These are phyloP conservation scores for Chlorencoelia australis DNA, from an alignment of 2,329 filamentous ascomycete genomes.

Conservation along the genomic window DNA sequence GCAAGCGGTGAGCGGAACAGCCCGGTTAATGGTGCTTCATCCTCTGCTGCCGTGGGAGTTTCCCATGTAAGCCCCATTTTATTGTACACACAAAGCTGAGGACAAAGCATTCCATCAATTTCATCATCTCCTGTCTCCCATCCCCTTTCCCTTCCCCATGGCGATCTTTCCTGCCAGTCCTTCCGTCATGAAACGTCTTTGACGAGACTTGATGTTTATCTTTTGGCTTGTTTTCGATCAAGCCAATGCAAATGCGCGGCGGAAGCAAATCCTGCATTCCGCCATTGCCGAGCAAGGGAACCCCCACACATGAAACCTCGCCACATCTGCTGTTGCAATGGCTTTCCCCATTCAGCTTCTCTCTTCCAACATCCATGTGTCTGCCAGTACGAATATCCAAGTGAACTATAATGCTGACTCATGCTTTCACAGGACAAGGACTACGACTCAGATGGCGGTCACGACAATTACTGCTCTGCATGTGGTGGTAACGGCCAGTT, in stretches of 20 bases:
- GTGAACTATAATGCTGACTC: slow-evolving; percentile 16
- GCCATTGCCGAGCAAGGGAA: slow-evolving; percentile 22
- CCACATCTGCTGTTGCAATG: slow-evolving; percentile 16
- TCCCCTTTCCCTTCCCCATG: too few species aligned
- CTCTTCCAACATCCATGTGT: slow-evolving; percentile 5
- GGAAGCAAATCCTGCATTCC: slow-evolving; percentile 24
- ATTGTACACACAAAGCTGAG: too few species aligned
- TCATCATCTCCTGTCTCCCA: too few species aligned
- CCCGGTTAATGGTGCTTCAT: slow-evolving; percentile 43
- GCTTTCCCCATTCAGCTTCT: slow-evolving; percentile 10
- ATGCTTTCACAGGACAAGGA: slow-evolving; percentile 41
- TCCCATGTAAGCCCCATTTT: too few species aligned
- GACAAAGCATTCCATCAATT: too few species aligned
- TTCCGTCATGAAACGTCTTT: too few species aligned
- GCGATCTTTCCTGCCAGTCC: too few species aligned
- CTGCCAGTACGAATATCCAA: background rate
- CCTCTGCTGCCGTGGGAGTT: too few species aligned
- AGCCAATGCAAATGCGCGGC: slow-evolving; percentile 17
- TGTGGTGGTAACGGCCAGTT: slow-evolving; percentile 78
- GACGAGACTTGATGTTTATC: too few species aligned
- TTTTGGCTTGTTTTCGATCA: too few species aligned
- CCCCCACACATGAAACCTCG: slow-evolving; percentile 16
- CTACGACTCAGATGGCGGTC: slow-evolving; percentile 67
- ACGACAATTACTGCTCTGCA: slow-evolving; percentile 82
- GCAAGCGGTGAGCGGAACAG: slow-evolving; percentile 53